Base-by-base conservation (phyloP, 2,329 filamentous ascomycete genomes). In the Diaporthe citri region DNA sequence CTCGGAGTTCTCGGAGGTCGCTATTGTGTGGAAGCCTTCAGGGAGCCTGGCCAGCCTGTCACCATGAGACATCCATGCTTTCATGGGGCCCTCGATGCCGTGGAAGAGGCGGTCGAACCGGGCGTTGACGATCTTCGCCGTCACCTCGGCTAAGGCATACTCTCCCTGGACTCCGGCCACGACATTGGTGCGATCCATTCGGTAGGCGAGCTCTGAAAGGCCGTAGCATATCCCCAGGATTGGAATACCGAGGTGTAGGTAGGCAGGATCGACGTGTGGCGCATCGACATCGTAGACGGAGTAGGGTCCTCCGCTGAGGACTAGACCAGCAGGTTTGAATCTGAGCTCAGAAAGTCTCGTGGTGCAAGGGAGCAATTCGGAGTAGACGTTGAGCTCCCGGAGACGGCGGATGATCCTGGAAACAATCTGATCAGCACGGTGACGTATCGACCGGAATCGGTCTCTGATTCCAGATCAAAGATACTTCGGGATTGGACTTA, bases 311-410 rank as follows among this genome's bases (percentile, higher is more conserved):
- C 86, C 86, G 39, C 82, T 83, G 15, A 86, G 76, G 74, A 97
- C 93, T 77, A 98, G 92, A 79, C 96, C 96, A 82, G 93, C 94
- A 28, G 96, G 96, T 82, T 92, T 95, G 88, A 90, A 97, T 62
- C 88, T 82, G 46, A 98, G 89, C 73, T 97, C 94, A 9, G 90
- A 86, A 31, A 97, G 85, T 87, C 96, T 96, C 80, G 93, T 92
- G 60, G 93, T 97, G 85, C 95, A 97, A 31, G 94, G 94, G 57
- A 97, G 91, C 92, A 97, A 93, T 86, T 98, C 95, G 76, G 92
- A 92, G 87, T 94, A 98, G 83, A 97, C 90, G 86, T 93, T 93
- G 84, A 97, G 89, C 79, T 93, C 91, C 79, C 95, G 90, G 39
- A 97, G 89, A 46, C 94, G 91, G 72, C 94, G 89, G 13, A 92